Percentiles rank a stretch among this genome's conserved stretches.
phyloP scores from a whole-genome alignment of 345 rosid genomes.

The Pistacia integerrima region DNA sequence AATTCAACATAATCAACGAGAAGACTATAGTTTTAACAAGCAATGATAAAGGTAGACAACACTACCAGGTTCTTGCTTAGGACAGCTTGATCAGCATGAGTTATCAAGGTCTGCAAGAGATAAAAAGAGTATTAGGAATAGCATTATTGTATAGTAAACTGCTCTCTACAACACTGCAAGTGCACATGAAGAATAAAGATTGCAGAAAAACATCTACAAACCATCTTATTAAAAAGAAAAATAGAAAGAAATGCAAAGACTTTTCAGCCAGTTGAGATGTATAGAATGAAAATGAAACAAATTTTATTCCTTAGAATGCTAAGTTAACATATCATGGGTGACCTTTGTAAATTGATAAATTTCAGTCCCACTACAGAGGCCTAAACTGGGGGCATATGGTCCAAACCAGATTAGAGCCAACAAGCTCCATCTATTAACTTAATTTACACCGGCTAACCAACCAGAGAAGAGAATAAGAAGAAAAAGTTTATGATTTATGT shows the following conservation, averaged over 20 bases:
- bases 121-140: not conserved
- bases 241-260: not conserved
- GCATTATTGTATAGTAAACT: not conserved
- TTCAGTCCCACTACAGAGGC: not conserved
- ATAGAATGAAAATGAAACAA: too few relatives aligned
- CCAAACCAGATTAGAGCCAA: not conserved
- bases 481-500: not conserved
- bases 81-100: conserved; percentile 64
- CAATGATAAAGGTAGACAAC: not conserved
- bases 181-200: not conserved
- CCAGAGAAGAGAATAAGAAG: conserved; percentile 5
- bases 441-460: conserved; percentile 5
- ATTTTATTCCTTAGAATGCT: too few relatives aligned
- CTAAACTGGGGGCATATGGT: not conserved
- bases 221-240: too few relatives aligned
- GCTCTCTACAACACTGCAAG: not conserved
- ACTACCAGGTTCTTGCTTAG: conserved; percentile 85
- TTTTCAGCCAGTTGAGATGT: not conserved
- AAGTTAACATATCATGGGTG: not conserved
- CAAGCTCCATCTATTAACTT: not conserved
- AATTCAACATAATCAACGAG: not conserved
- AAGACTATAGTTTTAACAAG: not conserved
- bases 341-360: not conserved
- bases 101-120: conserved; percentile 51
- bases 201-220: not conserved